A percentile compares a stretch with the other conserved stretches of the same genome.
phyloP scores from a whole-genome alignment of 2,329 filamentous ascomycete genomes.

The Chaetomium olivaceum region DNA sequence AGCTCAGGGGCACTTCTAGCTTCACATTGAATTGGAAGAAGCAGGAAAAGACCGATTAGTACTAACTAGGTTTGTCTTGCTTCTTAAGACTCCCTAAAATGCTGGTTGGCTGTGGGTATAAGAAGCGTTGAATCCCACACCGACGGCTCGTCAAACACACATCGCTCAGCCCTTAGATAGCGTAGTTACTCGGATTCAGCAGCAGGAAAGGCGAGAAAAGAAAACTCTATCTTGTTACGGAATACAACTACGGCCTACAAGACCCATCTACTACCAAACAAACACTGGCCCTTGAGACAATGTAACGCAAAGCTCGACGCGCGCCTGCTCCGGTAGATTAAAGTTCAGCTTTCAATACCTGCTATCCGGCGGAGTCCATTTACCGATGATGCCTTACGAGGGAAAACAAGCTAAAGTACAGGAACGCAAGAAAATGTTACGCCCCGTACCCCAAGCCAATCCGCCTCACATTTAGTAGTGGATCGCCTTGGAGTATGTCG shows the following conservation, averaged over 20 bases:
- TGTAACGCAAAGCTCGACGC: conserved; percentile 10
- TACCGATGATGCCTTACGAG: conserved; percentile 27
- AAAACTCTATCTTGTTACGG: conserved; percentile 15
- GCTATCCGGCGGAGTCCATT: conserved; percentile 30
- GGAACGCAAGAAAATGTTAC: conserved; percentile 29
- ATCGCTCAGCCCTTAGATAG: neutral
- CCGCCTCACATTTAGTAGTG: conserved; percentile 67
- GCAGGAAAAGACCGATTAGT: neutral
- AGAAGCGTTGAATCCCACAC: neutral
- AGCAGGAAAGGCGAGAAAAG: neutral
- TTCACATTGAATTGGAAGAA: neutral
- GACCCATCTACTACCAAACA: conserved; percentile 13
- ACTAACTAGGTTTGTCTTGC: neutral
- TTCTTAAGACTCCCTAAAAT: neutral
- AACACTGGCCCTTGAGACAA: neutral
- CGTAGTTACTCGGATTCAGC: neutral
- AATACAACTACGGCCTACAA: neutral
- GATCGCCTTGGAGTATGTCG: conserved; percentile 91
- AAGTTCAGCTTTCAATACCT: conserved; percentile 19
- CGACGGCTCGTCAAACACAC: neutral
- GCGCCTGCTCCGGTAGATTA: conserved; percentile 16
- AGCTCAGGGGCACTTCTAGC: neutral
- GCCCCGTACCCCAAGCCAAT: conserved; percentile 5
- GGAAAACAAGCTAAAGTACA: conserved; percentile 34
- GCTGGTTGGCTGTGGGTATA: neutral